Base-by-base conservation (phyloP, 1,139 yeast genomes). In the Nakaseomyces nivariensis region DNA sequence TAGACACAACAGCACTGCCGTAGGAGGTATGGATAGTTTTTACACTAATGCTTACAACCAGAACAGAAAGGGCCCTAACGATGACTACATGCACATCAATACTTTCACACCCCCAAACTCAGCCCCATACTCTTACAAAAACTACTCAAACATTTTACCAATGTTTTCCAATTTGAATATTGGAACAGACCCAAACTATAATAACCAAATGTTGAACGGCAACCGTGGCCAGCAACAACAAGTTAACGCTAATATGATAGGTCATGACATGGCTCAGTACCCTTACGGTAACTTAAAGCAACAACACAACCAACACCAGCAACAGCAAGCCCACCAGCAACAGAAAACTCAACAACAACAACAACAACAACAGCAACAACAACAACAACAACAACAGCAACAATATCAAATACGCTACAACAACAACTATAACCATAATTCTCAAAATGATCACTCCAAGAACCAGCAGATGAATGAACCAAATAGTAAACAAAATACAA, bases 311-410 rank as follows among this genome's bases (percentile, higher is more conserved):
- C 50, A 43, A 37, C 49, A 50, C 10, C 52, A 51, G 42, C 48
- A 38, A 37, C 33, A 50, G 10, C 36, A 43, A 43, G 22, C 22
- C 22, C 22, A 43, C 4, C 31, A 41, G 8, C 50, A 43, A 37
- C 49, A 50, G 33, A 34, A 52, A 25, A 49, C 45, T 10, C 52
- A 51, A 42, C 48, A 38, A 37, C 31, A 31, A 7, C 13, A 29
- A 9, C 31, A 1, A 9, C 31, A 29, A 7, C 31, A 29, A n/a
- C 52, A 51, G 37, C 48, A 38, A 37, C 31, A 31, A 32, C 13
- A 29, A 3, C 31, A 29, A 9, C 31, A 29, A 1, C 31, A 29
- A n/a, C 52, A 50, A 42, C 48, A 38, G 36, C 34, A 51, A 4
- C 37, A 43, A 43, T 33, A 41, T n/a, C 33, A 41, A 13, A 13